A percentile compares a stretch with the other conserved stretches of the same genome.
Evolutionary conservation across 768 basidiomycete species (phyloP).

Genomic region (Termitomyces bulborhizus): DNA sequence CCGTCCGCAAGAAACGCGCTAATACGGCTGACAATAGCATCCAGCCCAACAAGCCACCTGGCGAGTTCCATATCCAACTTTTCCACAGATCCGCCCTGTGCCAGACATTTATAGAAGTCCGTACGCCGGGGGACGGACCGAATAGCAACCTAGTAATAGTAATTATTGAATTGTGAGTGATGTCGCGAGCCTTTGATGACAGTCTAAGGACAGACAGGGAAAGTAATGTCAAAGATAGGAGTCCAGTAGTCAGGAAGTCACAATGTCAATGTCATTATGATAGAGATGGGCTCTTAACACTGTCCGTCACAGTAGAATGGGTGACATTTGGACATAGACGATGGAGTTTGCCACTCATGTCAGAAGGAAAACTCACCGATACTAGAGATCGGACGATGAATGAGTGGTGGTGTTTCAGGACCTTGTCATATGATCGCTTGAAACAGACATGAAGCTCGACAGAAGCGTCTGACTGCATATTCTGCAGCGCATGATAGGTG

Average conservation of each 20-base stretch:
- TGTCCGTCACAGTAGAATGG: not conserved
- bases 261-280: not conserved
- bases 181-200: not conserved
- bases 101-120: slow-evolving; percentile 59
- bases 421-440: slow-evolving; percentile 62
- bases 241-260: too few species aligned
- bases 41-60: slow-evolving; percentile 57
- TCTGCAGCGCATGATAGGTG: slow-evolving; percentile 60
- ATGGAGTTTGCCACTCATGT: slow-evolving; percentile 3
- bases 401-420: slow-evolving; percentile 59
- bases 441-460: slow-evolving; percentile 64
- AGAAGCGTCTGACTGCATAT: slow-evolving; percentile 49
- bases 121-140: slow-evolving; percentile 54
- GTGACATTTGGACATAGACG: not conserved
- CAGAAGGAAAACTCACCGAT: slow-evolving; percentile 33
- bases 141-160: slow-evolving; percentile 44
- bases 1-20: slow-evolving; percentile 47
- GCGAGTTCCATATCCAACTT: slow-evolving; percentile 48
- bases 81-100: slow-evolving; percentile 49
- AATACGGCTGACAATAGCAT: slow-evolving; percentile 44
- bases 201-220: not conserved
- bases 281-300: not conserved
- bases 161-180: not conserved
- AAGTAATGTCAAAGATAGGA: not conserved
- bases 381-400: slow-evolving; percentile 64